Evolutionary conservation across 2,329 filamentous ascomycete genomes (phyloP), one percentile per base, ranked within the genome.

Genomic region (Biscogniauxia sp.): DNA sequence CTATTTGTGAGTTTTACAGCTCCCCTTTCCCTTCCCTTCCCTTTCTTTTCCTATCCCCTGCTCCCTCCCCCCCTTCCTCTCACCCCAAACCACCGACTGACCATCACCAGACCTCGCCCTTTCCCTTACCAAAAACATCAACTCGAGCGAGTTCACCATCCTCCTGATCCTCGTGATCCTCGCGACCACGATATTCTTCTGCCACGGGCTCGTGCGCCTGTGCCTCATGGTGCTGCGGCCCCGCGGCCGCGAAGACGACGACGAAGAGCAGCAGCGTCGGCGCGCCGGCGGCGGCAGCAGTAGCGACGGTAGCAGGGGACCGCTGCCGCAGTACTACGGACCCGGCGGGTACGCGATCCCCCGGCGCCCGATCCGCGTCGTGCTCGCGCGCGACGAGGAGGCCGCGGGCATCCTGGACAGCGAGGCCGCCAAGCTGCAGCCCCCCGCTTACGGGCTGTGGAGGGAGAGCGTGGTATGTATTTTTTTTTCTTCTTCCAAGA

Each of bases 381-480:
- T 90, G 19, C 81, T 94, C 53, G 86, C 87, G 1, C 82, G 85
- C 50, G 92, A 95, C 70, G 90, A 93, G 69, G 91, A 93, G 69
- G 83, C 85, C 19, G 82, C 78, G 1, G 84, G 82, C 3, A 73
- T 81, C 57, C 7, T 32, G 7, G 81, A 84, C 59, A 83, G 80
- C 55, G 82, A 86, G 61, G 77, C 82, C 0, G 77, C 78, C 51
- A 87, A 87, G 68, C 66, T 82, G 20, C 85, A 87, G 8, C 93
- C 93, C 3, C 93, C 93, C 0, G 92, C 92, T 1, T 97, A 97
- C 72, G 93, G 93, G 0, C 78, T 92, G 0, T 96, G 92, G 91
- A 82, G 92, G 56, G 88, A 88, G 74, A 94, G 89, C 70, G 91
- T 95, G 75, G 88, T 91, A 82, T 75, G 88, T 86, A 25, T 13